Percentiles rank a stretch among this genome's conserved stretches.
Conservation (phyloP, 768 basidiomycete species). For the Naganishia randhawae region DNA sequence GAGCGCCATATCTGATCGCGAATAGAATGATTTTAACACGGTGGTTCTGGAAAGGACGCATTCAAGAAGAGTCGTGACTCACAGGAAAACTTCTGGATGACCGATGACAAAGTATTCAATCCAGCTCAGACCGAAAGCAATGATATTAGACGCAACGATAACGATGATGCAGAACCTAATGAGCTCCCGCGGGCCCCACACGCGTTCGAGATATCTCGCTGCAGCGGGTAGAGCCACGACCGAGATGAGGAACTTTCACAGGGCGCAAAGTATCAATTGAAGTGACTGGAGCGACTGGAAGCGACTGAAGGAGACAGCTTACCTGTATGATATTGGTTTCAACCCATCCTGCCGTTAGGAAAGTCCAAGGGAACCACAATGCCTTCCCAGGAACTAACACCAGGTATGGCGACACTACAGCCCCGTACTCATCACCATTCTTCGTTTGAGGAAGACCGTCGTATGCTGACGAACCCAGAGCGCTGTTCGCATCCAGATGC, state of each 20-base stretch:
- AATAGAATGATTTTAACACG: not conserved
- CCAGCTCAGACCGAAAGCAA: slow-evolving; percentile 83
- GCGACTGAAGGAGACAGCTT: slow-evolving; percentile 43
- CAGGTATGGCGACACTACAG: slow-evolving; percentile 48
- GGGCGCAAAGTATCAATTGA: not conserved
- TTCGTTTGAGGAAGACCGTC: slow-evolving; percentile 21
- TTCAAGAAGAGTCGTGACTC: slow-evolving; percentile 45
- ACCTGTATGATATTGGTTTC: slow-evolving; percentile 83
- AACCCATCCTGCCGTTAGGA: slow-evolving; percentile 81
- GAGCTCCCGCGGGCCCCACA: slow-evolving; percentile 87
- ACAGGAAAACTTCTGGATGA: slow-evolving; percentile 74
- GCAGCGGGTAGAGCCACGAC: slow-evolving; percentile 74
- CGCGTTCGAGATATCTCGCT: slow-evolving; percentile 81
- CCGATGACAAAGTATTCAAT: slow-evolving; percentile 64
- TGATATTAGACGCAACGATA: slow-evolving; percentile 76
- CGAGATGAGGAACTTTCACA: slow-evolving; percentile 66
- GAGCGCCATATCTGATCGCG: slow-evolving; percentile 58
- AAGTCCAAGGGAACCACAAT: slow-evolving; percentile 78
- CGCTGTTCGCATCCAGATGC: not conserved
- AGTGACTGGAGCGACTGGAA: not conserved
- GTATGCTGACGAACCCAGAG: not conserved
- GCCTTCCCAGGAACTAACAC: slow-evolving; percentile 75
- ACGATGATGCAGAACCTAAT: slow-evolving; percentile 78
- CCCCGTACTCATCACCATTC: not conserved
- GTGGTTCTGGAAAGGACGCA: slow-evolving; percentile 28